phyloP scores from a whole-genome alignment of 2,329 filamentous ascomycete species.

The Zymoseptoria passerinii region DNA sequence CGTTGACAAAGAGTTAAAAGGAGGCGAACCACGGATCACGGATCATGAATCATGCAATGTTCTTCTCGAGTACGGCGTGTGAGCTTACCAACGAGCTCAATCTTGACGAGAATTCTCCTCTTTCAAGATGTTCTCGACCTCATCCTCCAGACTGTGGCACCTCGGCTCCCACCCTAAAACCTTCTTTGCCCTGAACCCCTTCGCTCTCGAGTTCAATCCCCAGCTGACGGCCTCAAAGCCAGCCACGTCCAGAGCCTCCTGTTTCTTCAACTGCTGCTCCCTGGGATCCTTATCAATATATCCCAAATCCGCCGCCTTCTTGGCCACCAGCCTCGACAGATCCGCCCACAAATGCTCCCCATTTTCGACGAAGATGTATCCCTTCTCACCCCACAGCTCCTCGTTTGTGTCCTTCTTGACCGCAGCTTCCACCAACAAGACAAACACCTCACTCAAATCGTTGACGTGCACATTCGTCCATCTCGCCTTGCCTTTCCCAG shows the following conservation, averaged over 20 bases:
- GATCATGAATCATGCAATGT: no score
- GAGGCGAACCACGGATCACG: no score
- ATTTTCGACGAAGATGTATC: constrained; percentile 60
- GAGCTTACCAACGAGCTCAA: neutral
- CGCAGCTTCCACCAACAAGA: constrained; percentile 38
- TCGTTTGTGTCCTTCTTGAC: constrained; percentile 25
- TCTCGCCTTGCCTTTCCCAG: constrained; percentile 51
- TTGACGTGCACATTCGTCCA: constrained; percentile 50
- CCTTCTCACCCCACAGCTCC: constrained; percentile 51
- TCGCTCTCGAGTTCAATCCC: constrained; percentile 54
- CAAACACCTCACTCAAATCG: constrained; percentile 50
- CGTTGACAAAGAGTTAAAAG: neutral
- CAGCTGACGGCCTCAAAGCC: constrained; percentile 47
- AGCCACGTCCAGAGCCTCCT: constrained; percentile 41
- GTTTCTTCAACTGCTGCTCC: constrained; percentile 45
- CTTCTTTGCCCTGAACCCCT: constrained; percentile 49
- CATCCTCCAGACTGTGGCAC: constrained; percentile 20
- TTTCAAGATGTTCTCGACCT: constrained; percentile 25
- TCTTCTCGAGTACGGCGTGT: no score
- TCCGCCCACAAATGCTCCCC: constrained; percentile 53
- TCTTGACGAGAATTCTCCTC: constrained; percentile 23
- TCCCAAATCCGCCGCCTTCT: constrained; percentile 29
- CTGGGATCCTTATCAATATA: constrained; percentile 44
- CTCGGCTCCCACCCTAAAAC: constrained; percentile 53
- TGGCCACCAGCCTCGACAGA: constrained; percentile 14